These are phyloP conservation scores for Nemophila menziesii DNA, from an alignment of 257 asterid species.

Conservation along the genomic window DNA sequence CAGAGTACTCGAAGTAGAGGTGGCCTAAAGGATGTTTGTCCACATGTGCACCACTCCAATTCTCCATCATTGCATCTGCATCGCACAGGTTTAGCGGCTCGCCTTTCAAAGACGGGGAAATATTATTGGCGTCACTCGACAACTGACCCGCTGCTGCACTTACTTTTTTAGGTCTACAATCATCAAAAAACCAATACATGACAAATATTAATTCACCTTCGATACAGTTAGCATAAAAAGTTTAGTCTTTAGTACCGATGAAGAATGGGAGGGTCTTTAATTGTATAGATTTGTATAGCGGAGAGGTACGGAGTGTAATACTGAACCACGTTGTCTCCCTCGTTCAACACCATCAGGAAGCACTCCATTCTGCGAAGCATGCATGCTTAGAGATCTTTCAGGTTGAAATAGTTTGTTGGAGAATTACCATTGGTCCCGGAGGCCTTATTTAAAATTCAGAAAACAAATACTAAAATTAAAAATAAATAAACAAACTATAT, in stretches of 20 bases:
- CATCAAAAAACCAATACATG: too few species aligned
- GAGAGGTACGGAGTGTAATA: conserved; percentile 22
- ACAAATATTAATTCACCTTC: too few species aligned
- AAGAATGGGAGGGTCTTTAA: conserved; percentile 1
- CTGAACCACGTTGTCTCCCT: conserved; percentile 7
- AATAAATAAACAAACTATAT: background rate
- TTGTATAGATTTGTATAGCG: conserved; percentile 21
- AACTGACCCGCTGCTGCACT: too few species aligned
- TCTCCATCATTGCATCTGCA: too few species aligned
- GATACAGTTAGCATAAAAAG: background rate
- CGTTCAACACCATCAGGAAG: conserved; percentile 7
- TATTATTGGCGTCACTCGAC: too few species aligned
- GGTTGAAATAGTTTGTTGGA: conserved; percentile 10
- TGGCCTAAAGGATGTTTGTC: too few species aligned
- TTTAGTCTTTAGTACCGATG: background rate
- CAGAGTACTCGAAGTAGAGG: conserved; percentile 18
- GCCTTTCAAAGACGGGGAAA: too few species aligned
- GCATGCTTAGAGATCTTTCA: conserved; percentile 24
- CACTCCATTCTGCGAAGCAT: conserved; percentile 28
- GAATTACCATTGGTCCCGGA: conserved; percentile 4
- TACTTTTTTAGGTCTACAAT: too few species aligned
- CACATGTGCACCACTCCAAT: too few species aligned
- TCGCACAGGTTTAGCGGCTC: too few species aligned
- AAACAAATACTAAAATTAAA: too few species aligned
- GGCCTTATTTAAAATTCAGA: conserved; percentile 8